Conservation (phyloP, 805 yeast genomes). For the Grigorovia yakushimaensis region DNA sequence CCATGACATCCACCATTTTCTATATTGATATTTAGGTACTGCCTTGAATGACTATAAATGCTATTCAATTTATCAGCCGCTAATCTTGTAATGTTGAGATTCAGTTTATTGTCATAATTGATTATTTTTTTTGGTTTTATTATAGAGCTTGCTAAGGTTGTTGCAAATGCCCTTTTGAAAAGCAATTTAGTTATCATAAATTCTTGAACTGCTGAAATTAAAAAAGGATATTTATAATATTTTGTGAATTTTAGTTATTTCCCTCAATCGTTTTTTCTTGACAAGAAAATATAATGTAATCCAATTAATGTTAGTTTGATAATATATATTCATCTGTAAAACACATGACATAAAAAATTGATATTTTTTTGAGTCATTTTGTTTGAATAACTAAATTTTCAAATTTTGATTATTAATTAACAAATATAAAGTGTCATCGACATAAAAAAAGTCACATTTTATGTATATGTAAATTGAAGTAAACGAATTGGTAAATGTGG, state of each 20-base stretch:
- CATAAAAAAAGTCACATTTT: neutral
- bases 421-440: neutral
- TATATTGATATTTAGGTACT: conserved; percentile 60
- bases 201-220: neutral
- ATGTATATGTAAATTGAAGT: neutral
- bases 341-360: too few relatives aligned
- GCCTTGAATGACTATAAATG: conserved; percentile 14
- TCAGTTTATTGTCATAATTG: conserved; percentile 12
- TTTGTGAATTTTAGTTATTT: too few relatives aligned
- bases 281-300: too few relatives aligned
- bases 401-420: neutral
- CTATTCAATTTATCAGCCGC: conserved; percentile 17
- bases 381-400: too few relatives aligned
- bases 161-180: neutral
- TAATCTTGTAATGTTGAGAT: conserved; percentile 13
- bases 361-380: too few relatives aligned
- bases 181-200: neutral
- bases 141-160: neutral
- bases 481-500: neutral
- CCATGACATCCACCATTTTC: conserved; percentile 99
- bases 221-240: too few relatives aligned
- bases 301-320: too few relatives aligned
- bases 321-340: too few relatives aligned
- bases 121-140: conserved; percentile 15
- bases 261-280: too few relatives aligned